A percentile compares a stretch with the other conserved stretches of the same genome.
Conservation (phyloP, 306 rosid genomes). For the Citrullus mucosospermus region DNA sequence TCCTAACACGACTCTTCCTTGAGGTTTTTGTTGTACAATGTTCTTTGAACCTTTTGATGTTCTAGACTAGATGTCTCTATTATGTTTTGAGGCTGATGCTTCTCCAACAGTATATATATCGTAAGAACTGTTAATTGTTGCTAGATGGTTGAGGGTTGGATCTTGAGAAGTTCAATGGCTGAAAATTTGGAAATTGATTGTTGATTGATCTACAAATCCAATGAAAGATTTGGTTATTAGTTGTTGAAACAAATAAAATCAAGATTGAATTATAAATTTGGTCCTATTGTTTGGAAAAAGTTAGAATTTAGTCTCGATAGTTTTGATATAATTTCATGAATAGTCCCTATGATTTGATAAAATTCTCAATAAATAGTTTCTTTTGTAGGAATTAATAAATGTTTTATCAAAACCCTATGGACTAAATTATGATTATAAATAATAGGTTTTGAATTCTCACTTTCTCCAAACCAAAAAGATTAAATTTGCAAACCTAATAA, state of each 20-base stretch:
- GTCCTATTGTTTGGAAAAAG: too few relatives aligned
- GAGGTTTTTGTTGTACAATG: constrained; percentile 78
- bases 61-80: constrained; percentile 26
- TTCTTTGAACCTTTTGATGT: constrained; percentile 82
- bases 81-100: background rate
- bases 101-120: background rate
- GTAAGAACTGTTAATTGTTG: background rate
- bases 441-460: too few relatives aligned
- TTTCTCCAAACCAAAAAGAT: too few relatives aligned
- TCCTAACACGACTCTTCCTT: constrained; percentile 72
- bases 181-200: background rate
- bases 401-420: too few relatives aligned
- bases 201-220: background rate
- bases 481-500: too few relatives aligned
- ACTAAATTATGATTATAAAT: too few relatives aligned
- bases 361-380: too few relatives aligned
- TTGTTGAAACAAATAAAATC: background rate
- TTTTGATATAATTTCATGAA: too few relatives aligned
- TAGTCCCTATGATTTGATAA: too few relatives aligned
- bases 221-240: background rate
- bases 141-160: background rate
- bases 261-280: too few relatives aligned
- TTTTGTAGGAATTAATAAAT: too few relatives aligned
- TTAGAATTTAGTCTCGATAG: too few relatives aligned
- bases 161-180: background rate